These are phyloP conservation scores for Melampsora americana DNA, from an alignment of 1,284 basidiomycete genomes.

Conservation along the genomic window DNA sequence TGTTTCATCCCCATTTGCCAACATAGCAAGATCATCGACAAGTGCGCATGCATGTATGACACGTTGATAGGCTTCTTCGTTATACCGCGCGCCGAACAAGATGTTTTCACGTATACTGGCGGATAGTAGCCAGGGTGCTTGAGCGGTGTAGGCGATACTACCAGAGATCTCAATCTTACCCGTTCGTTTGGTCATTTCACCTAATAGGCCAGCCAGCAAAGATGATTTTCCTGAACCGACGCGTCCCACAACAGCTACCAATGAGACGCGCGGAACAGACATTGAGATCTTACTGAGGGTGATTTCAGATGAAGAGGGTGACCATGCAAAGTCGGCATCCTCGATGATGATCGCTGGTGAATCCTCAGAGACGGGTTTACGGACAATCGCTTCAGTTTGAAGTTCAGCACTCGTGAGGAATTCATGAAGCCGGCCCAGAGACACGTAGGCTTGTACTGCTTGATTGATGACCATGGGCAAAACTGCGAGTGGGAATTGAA, in stretches of 20 bases:
- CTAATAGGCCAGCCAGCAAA: conserved; percentile 65
- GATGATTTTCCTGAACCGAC: conserved; percentile 81
- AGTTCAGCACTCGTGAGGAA: conserved; percentile 79
- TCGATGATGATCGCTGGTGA: conserved; percentile 68
- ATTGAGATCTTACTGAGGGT: conserved; percentile 75
- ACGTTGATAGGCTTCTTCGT: conserved; percentile 60
- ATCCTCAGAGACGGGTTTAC: conserved; percentile 56
- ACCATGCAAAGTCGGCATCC: conserved; percentile 56
- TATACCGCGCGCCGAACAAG: conserved; percentile 80
- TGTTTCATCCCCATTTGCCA: conserved; percentile 69
- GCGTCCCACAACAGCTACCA: conserved; percentile 78
- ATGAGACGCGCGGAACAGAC: conserved; percentile 74
- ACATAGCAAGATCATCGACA: conserved; percentile 70
- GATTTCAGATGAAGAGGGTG: conserved; percentile 57
- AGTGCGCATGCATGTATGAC: conserved; percentile 72
- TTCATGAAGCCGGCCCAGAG: conserved; percentile 70
- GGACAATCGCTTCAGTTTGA: conserved; percentile 67
- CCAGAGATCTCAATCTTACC: conserved; percentile 72
- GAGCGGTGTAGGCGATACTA: conserved; percentile 79
- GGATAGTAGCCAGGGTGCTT: conserved; percentile 70
- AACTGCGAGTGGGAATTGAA: conserved; percentile 82
- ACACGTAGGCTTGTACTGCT: conserved; percentile 70
- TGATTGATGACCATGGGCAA: conserved; percentile 59
- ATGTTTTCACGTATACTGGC: conserved; percentile 83
- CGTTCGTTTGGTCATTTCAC: conserved; percentile 77